Conservation (phyloP, 2,329 filamentous ascomycete species). For the Fusarium miscanthi region DNA sequence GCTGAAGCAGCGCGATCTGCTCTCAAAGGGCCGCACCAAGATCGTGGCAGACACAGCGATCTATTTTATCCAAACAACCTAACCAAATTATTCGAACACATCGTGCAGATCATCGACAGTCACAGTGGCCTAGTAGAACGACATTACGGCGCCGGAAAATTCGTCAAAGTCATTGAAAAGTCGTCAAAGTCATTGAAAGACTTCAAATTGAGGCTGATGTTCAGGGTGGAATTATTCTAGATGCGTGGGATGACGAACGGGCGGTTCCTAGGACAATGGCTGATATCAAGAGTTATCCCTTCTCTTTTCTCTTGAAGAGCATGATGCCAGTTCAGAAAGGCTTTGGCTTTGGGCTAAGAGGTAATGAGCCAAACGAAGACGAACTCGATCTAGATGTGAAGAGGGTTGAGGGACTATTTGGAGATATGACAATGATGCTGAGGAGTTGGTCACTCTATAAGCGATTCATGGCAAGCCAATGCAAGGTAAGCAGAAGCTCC, state of each 20-base stretch:
- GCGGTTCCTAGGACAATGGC: not conserved
- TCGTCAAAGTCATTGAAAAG: not conserved
- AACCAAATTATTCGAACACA: not conserved
- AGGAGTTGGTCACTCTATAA: not conserved
- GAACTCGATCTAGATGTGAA: not conserved
- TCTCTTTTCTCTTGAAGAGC: not conserved
- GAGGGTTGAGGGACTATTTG: not conserved
- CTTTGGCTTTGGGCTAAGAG: not conserved
- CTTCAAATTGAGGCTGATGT: not conserved
- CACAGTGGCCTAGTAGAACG: not conserved
- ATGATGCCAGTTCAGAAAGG: not conserved
- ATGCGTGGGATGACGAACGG: not conserved
- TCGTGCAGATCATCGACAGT: not conserved
- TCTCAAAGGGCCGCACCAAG: rapidly evolving
- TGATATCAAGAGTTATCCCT: not conserved
- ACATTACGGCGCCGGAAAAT: not conserved
- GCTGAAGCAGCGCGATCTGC: not conserved
- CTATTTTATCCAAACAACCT: not conserved
- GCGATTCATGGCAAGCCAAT: not conserved
- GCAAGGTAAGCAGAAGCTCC: not conserved
- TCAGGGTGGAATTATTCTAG: not conserved
- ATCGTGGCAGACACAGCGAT: not conserved
- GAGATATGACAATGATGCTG: not conserved
- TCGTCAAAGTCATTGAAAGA: not conserved
- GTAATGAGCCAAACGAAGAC: not conserved